Base-by-base conservation (phyloP, 2,329 filamentous ascomycete species). In the Pseudogymnoascus sp. region DNA sequence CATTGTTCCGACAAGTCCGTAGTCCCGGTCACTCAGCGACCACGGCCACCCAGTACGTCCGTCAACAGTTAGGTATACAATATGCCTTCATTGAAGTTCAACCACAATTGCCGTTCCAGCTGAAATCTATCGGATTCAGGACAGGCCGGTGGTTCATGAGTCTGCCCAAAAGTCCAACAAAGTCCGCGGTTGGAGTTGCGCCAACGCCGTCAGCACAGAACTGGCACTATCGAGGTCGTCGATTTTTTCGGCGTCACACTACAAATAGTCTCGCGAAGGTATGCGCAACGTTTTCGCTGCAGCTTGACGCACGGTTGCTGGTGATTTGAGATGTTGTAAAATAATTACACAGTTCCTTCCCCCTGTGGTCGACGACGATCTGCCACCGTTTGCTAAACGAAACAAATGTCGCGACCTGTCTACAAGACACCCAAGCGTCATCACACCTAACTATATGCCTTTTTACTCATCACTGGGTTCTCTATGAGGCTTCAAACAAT, bases 1-100 rank as follows among this genome's bases (percentile, higher is more conserved):
- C 80, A 82, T 82, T 70, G 71, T 56, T 56, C 28, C 50, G 50
- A 56, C 50, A 56, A 56, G 50, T 56, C 50, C 50, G 50, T 56
- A 33, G 50, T 56, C 50, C 50, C n/a, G 24, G n/a, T 56, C 50
- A 56, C 50, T 56, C n/a, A 56, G 50, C 28, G 28, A 22, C 50
- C 50, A 56, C 28, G 28, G 50, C n/a, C 28, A 19, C 50, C 28
- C 50, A 56, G 50, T 56, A 14, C 16, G 50, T 56, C 50, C 50
- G 50, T 56, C 50, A 56, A 56, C 50, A n/a, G 50, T 33, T 56
- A 7, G 28, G 28, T 22, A 28, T 56, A 56, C 26, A 56, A 56
- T 19, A 56, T 33, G 28, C 28, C 50, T 56, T 56, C 50, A 56
- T 56, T 35, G 50, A 56, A 33, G 50, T 56, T 56, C 50, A 56